These are phyloP conservation scores for Neospora caninum DNA, from an alignment of 169 alveolate species.

Conservation along the genomic window DNA sequence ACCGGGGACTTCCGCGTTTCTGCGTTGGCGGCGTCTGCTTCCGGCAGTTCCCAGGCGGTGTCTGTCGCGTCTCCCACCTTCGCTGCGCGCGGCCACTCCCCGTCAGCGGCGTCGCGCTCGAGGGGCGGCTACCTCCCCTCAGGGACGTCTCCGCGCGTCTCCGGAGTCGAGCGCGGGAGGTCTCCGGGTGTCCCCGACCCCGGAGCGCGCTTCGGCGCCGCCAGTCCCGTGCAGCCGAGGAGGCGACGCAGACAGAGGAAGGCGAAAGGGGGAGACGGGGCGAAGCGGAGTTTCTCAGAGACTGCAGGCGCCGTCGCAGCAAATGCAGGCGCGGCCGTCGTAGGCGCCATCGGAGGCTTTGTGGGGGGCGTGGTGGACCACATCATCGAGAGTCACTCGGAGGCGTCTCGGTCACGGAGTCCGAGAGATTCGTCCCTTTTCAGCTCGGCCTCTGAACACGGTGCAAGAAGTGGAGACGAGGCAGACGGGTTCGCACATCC, in stretches of 20 bases:
- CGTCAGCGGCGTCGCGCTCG: not conserved
- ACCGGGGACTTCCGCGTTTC: not conserved
- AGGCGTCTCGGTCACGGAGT: not conserved
- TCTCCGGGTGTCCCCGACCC: not conserved
- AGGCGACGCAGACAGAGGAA: not conserved
- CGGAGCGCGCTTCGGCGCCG: not conserved
- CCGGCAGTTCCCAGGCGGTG: not conserved
- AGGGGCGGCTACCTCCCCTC: not conserved
- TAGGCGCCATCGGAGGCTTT: constrained; percentile 14
- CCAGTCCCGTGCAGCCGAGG: not conserved
- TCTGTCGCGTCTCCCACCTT: not conserved
- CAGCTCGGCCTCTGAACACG: not conserved
- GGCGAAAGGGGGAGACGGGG: too few species aligned
- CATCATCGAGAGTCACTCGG: not conserved
- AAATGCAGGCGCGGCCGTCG: not conserved
- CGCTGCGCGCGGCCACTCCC: not conserved
- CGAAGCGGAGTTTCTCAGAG: not conserved
- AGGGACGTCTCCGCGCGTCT: not conserved
- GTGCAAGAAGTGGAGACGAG: too few species aligned
- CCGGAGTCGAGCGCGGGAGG: not conserved
- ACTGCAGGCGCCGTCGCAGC: not conserved
- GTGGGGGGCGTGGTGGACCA: constrained; percentile 23
- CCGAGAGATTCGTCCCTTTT: not conserved
- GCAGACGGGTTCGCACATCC: too few species aligned
- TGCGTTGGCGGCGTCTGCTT: not conserved